phyloP scores from a whole-genome alignment of 495 filamentous ascomycete species.

The Hypoxylon perforatum region DNA sequence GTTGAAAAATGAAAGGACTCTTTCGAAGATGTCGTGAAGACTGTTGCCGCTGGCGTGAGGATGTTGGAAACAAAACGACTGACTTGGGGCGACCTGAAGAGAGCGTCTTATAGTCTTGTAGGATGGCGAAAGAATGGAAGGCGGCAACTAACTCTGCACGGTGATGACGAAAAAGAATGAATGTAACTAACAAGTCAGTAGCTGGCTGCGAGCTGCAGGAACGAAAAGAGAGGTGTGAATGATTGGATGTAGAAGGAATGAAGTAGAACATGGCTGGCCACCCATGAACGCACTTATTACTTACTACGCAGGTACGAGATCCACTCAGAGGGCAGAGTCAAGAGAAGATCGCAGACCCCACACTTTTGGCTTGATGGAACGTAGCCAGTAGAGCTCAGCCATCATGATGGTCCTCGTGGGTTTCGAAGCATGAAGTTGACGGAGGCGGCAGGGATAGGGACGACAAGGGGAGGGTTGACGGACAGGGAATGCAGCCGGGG shows the following conservation, averaged over 20 bases:
- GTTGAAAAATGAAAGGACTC: conserved; percentile 46
- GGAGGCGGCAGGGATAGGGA: conserved; percentile 17
- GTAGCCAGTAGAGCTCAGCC: conserved; percentile 48
- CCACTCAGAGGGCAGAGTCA: conserved; percentile 32
- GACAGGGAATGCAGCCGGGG: conserved; percentile 31
- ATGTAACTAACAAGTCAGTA: conserved; percentile 21
- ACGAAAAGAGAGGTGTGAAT: conserved; percentile 35
- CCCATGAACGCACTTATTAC: conserved; percentile 26
- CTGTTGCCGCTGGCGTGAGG: conserved; percentile 43
- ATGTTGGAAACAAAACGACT: conserved; percentile 40
- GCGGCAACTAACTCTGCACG: conserved; percentile 40
- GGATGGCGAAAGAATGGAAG: conserved; percentile 40
- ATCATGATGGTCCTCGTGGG: conserved; percentile 37
- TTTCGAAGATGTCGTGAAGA: conserved; percentile 42
- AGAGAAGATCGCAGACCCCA: conserved; percentile 41
- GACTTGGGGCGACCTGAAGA: conserved; percentile 34
- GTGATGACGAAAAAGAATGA: conserved; percentile 37
- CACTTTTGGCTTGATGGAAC: conserved; percentile 38
- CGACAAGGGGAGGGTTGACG: conserved; percentile 11
- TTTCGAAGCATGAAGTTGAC: conserved; percentile 46
- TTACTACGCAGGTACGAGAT: conserved; percentile 27
- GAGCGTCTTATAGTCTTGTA: conserved; percentile 44
- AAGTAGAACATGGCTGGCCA: conserved; percentile 32
- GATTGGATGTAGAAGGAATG: conserved; percentile 45
- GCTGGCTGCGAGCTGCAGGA: conserved; percentile 39